These are phyloP conservation scores for Coleophoma cylindrospora DNA, from an alignment of 2,329 filamentous ascomycete genomes.

Conservation along the genomic window DNA sequence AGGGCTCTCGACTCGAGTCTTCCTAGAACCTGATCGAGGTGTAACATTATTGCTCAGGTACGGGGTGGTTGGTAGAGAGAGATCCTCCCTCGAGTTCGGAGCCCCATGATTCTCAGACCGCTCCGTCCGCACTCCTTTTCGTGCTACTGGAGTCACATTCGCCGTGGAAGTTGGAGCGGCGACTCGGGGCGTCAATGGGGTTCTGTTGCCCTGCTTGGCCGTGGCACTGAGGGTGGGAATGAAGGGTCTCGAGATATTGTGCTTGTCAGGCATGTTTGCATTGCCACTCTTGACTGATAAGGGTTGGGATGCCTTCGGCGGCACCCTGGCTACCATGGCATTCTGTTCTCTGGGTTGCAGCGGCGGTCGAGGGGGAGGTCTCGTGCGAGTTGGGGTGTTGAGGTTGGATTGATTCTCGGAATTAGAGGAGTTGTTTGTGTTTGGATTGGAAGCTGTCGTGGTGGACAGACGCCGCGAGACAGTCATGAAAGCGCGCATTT, in stretches of 20 bases:
- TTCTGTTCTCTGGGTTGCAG: slow-evolving; percentile 28
- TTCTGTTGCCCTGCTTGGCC: slow-evolving; percentile 45
- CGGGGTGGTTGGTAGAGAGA: slow-evolving; percentile 45
- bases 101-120: slow-evolving; percentile 6
- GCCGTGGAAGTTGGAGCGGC: slow-evolving; percentile 29
- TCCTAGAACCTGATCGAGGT: slow-evolving; percentile 71
- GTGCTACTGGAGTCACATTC: slow-evolving; percentile 26
- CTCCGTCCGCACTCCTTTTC: slow-evolving; percentile 45
- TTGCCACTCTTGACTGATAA: slow-evolving; percentile 19
- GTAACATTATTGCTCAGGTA: slow-evolving; percentile 68
- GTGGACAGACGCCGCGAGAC: neutral
- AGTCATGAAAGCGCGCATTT: neutral
- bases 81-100: slow-evolving; percentile 37
- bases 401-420: slow-evolving; percentile 1
- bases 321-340: slow-evolving; percentile 39
- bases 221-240: slow-evolving; percentile 65
- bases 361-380: slow-evolving; percentile 15
- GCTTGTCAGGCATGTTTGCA: slow-evolving; percentile 43
- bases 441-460: neutral
- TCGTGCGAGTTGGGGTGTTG: slow-evolving; percentile 12
- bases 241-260: slow-evolving; percentile 46
- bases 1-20: slow-evolving; percentile 64
- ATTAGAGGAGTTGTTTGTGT: neutral
- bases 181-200: slow-evolving; percentile 55
- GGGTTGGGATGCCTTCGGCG: slow-evolving; percentile 18